Conservation (phyloP, 371 early-diverging fungal genomes). For the Circinella umbellata region DNA sequence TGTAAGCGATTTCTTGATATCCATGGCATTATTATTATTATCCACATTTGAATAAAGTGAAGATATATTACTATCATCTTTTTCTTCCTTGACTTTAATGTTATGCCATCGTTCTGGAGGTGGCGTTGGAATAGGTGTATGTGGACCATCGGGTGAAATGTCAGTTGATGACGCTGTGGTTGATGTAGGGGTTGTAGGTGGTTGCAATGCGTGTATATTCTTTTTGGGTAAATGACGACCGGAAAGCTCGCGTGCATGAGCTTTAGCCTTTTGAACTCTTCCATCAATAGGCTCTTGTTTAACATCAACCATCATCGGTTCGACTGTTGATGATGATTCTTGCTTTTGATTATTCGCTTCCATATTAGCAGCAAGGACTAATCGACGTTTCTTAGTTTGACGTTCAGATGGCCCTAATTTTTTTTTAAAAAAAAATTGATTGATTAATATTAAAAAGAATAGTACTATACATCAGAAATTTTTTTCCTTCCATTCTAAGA, state of each 20-base stretch:
- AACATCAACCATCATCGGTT: not conserved
- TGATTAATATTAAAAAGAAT: too few relatives aligned
- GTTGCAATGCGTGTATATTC: conserved; percentile 28
- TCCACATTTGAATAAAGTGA: not conserved
- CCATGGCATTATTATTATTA: conserved; percentile 4
- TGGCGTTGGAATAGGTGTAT: conserved; percentile 54
- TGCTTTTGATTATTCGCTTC: conserved; percentile 18
- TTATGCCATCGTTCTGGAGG: conserved; percentile 48
- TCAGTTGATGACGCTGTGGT: conserved; percentile 36
- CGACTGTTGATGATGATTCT: not conserved
- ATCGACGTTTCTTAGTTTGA: conserved; percentile 33
- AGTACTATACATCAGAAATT: too few relatives aligned
- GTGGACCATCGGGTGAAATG: conserved; percentile 42
- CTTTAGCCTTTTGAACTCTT: conserved; percentile 13
- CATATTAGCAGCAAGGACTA: conserved; percentile 35
- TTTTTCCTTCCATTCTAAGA: too few relatives aligned
- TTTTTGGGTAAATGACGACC: conserved; percentile 47
- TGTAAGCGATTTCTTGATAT: conserved; percentile 16
- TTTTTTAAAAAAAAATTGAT: too few relatives aligned
- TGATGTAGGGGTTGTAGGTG: conserved; percentile 21
- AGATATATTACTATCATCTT: conserved; percentile 15
- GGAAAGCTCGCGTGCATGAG: conserved; percentile 41
- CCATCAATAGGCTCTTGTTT: not conserved
- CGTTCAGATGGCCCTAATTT: not conserved
- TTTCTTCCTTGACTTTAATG: conserved; percentile 39